Evolutionary conservation across 2,329 filamentous ascomycete species (phyloP).

Genomic region (Tolypocladium album): DNA sequence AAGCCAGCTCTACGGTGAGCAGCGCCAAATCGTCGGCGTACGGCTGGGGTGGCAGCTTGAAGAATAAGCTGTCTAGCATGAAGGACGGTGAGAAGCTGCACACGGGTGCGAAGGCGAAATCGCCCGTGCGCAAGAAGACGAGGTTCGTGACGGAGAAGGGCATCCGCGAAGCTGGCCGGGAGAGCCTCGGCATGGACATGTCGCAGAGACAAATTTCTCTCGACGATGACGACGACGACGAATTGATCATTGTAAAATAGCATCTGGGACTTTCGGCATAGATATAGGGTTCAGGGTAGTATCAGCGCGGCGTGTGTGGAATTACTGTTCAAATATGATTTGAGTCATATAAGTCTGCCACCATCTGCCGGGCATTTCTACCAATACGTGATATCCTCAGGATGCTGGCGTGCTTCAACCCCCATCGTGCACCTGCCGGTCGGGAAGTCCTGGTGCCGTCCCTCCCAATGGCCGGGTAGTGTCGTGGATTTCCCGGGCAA

Average conservation of each 20-base stretch:
- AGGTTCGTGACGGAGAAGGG: conserved; percentile 71
- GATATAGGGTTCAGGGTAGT: not conserved
- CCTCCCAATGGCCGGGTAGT: too few species aligned
- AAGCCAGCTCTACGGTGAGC: conserved; percentile 17
- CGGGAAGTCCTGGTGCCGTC: too few species aligned
- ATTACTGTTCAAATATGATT: not conserved
- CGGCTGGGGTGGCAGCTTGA: conserved; percentile 48
- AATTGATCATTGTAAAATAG: conserved; percentile 35
- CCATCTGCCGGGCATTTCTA: not conserved
- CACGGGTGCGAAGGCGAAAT: conserved; percentile 13
- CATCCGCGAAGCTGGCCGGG: conserved; percentile 65
- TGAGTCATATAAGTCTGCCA: not conserved
- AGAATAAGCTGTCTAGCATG: conserved; percentile 49
- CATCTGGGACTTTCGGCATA: not conserved
- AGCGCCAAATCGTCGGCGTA: conserved; percentile 19
- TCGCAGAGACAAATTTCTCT: conserved; percentile 21
- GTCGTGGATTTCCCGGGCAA: too few species aligned
- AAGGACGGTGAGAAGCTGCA: conserved; percentile 45
- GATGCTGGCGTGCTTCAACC: not conserved
- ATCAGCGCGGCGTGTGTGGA: not conserved
- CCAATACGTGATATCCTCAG: not conserved
- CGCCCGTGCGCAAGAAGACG: conserved; percentile 59
- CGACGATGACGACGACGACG: conserved; percentile 41
- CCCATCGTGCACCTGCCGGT: too few species aligned
- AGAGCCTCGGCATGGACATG: conserved; percentile 53